Evolutionary conservation across 2,329 filamentous ascomycete species (phyloP).

Genomic region (Leptographium radiaticola): DNA sequence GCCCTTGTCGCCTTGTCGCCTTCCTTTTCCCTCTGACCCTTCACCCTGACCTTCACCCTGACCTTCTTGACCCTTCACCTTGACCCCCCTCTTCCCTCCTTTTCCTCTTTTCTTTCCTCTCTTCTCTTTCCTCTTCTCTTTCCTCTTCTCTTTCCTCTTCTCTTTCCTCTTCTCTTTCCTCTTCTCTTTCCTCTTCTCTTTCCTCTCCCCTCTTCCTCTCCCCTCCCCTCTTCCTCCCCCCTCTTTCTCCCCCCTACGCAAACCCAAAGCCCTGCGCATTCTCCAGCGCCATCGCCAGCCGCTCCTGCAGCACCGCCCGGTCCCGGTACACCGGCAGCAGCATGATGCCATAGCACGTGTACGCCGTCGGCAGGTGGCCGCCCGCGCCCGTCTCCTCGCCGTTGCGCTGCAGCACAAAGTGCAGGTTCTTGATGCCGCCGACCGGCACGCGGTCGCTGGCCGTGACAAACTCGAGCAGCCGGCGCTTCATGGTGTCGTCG

Average conservation of each 20-base stretch:
- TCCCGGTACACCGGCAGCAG: conserved; percentile 71
- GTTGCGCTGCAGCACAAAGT: conserved; percentile 73
- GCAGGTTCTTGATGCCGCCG: conserved; percentile 67
- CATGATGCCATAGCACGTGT: conserved; percentile 87
- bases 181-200: too few relatives aligned
- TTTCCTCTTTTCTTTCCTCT: too few relatives aligned
- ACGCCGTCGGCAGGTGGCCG: conserved; percentile 64
- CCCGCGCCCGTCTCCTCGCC: conserved; percentile 43
- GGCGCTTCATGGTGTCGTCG: conserved; percentile 55
- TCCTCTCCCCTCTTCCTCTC: too few relatives aligned
- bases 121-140: too few relatives aligned
- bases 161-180: too few relatives aligned
- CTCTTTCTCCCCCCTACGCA: conserved; percentile 30
- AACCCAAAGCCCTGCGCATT: conserved; percentile 85
- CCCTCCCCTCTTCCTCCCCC: too few relatives aligned
- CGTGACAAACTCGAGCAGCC: conserved; percentile 86
- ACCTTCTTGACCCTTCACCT: too few relatives aligned
- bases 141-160: not conserved
- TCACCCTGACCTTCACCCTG: too few relatives aligned
- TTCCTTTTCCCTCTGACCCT: too few relatives aligned
- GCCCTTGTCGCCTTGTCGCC: not conserved
- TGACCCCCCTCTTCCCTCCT: too few relatives aligned
- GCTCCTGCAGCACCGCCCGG: conserved; percentile 55
- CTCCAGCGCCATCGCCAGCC: conserved; percentile 73
- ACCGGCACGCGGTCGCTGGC: conserved; percentile 84